Conservation (phyloP, 371 early-diverging fungal species). For the Lichtheimia hyalospora region DNA sequence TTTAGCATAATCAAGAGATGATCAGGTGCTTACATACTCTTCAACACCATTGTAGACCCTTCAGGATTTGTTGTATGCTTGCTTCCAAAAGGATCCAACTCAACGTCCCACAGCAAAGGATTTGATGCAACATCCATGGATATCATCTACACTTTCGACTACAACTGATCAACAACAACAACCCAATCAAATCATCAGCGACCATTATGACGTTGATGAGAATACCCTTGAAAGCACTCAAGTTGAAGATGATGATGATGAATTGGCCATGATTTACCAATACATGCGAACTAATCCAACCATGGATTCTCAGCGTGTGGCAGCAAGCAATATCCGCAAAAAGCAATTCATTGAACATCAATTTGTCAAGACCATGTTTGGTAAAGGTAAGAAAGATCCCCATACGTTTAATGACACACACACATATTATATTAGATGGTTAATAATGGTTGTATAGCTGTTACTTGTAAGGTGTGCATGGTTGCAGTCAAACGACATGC, state of each 20-base stretch:
- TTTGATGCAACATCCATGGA: conserved; percentile 70
- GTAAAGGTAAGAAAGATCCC: conserved; percentile 11
- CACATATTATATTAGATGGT: too few relatives aligned
- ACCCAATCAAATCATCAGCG: background rate
- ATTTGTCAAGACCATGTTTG: conserved; percentile 29
- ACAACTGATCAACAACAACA: conserved; percentile 3
- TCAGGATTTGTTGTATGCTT: conserved; percentile 63
- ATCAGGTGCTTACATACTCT: background rate
- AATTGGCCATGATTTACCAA: conserved; percentile 12
- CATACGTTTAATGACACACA: background rate
- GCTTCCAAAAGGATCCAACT: conserved; percentile 78
- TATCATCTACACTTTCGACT: conserved; percentile 17
- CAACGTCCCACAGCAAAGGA: conserved; percentile 64
- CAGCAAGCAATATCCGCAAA: conserved; percentile 6
- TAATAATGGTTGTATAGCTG: conserved; percentile 3
- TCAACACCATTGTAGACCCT: conserved; percentile 41
- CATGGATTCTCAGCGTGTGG: conserved; percentile 11
- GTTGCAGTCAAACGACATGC: conserved; percentile 24
- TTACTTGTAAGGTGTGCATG: conserved; percentile 29
- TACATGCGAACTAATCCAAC: conserved; percentile 11
- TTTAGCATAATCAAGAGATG: background rate
- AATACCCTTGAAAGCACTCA: too few relatives aligned
- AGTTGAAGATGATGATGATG: conserved; percentile 8
- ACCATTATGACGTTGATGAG: too few relatives aligned
- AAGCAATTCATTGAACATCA: conserved; percentile 19